These are phyloP conservation scores for Blumeria graminis DNA, from an alignment of 2,329 filamentous ascomycete genomes.

Conservation along the genomic window DNA sequence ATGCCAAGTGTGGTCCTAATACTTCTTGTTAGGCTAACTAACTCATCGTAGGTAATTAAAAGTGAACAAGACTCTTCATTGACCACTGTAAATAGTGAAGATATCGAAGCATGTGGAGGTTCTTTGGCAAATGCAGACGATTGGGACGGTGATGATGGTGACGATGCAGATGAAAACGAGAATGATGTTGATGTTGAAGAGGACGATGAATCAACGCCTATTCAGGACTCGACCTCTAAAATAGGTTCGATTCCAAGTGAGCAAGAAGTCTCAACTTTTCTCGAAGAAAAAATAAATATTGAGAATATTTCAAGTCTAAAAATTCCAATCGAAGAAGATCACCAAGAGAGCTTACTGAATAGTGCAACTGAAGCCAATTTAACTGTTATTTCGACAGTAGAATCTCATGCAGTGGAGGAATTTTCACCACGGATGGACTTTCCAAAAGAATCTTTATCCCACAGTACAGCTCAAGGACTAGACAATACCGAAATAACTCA, in stretches of 20 bases:
- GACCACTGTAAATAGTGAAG: conserved; percentile 8
- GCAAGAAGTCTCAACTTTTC: neutral
- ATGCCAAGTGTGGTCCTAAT: conserved; percentile 3
- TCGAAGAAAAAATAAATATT: neutral
- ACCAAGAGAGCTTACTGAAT: neutral
- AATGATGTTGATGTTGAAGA: conserved; percentile 18
- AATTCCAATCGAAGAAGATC: neutral
- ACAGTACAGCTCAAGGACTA: no score
- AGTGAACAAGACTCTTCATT: conserved; percentile 5
- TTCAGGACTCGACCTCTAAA: conserved; percentile 14
- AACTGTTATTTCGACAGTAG: no score
- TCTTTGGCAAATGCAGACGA: conserved; percentile 12
- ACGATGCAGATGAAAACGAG: conserved; percentile 22
- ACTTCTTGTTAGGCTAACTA: conserved; percentile 3
- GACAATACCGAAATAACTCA: no score
- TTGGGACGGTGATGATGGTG: conserved; percentile 13
- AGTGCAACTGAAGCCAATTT: no score
- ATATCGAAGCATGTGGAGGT: conserved; percentile 15
- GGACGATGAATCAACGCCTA: conserved; percentile 19
- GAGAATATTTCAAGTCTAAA: neutral
- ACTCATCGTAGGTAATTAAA: conserved; percentile 8
- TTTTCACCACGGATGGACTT: no score
- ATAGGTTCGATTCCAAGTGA: no score
- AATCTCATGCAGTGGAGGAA: no score
- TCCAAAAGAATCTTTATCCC: no score